phyloP scores from a whole-genome alignment of 2,329 filamentous ascomycete species.

The Biscogniauxia marginata region DNA sequence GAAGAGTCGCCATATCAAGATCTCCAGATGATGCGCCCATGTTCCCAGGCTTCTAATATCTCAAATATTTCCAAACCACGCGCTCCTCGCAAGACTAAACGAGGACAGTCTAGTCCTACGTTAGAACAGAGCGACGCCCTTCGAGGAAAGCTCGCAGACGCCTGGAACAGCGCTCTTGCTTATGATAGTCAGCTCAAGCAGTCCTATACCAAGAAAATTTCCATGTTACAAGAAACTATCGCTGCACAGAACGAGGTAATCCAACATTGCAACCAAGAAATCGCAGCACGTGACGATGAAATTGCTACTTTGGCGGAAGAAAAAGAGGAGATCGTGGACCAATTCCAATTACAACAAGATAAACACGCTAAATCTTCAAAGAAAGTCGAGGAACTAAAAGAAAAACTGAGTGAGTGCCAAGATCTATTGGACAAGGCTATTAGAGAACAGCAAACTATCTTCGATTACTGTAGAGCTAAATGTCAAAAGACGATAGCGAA shows the following conservation, averaged over 20 bases:
- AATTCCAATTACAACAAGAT: constrained; percentile 21
- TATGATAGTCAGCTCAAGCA: constrained; percentile 18
- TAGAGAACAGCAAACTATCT: constrained; percentile 46
- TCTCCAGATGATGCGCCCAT: not conserved
- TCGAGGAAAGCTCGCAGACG: constrained; percentile 13
- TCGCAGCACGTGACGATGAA: constrained; percentile 10
- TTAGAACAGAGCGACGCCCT: constrained; percentile 13
- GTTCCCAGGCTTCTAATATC: constrained; percentile 26
- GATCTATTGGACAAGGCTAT: constrained; percentile 45
- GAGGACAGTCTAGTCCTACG: constrained; percentile 8
- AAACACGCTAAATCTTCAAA: constrained; percentile 28
- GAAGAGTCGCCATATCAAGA: not conserved
- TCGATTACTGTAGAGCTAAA: constrained; percentile 31
- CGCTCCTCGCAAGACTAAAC: not conserved
- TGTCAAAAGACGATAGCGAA: constrained; percentile 36
- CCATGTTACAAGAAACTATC: constrained; percentile 15
- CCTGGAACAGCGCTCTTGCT: constrained; percentile 21
- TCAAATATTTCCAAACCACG: constrained; percentile 27
- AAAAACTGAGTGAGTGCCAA: constrained; percentile 37
- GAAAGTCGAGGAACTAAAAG: constrained; percentile 31
- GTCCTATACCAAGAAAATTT: constrained; percentile 19
- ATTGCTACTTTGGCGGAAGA: constrained; percentile 27
- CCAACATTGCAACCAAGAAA: constrained; percentile 10
- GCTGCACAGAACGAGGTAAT: constrained; percentile 10
- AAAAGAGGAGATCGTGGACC: constrained; percentile 27